Evolutionary conservation across 768 basidiomycete genomes (phyloP), one percentile per base, ranked within the genome.

Genomic region (Amanita muscaria): DNA sequence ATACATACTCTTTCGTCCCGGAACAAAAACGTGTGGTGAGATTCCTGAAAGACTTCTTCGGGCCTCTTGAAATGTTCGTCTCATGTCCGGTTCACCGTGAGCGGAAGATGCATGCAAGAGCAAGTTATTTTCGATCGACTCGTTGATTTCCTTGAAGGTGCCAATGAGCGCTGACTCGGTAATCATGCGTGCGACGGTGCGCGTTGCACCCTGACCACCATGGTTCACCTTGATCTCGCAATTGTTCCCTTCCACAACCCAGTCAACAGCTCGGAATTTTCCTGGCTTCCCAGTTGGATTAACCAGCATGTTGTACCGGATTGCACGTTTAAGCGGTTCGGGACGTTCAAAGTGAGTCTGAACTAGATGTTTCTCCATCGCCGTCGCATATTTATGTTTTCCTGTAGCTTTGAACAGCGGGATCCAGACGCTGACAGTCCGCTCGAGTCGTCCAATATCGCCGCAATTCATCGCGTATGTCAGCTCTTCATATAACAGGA

Each of bases 401-500:
- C n/a, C n/a, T n/a, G n/a, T n/a, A n/a, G n/a, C n/a, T n/a, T n/a
- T n/a, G n/a, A n/a, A n/a, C n/a, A n/a, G n/a, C n/a, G n/a, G n/a
- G 33, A 60, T 59, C 59, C 64, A 65, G 0, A 43, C 22, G 1
- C 49, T 12, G 5, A 64, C 55, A 2, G 46, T 50, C 0, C 42
- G 52, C 34, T 66, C 58, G 1, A 65, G 49, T 0, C 50, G 44
- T 0, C 61, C 58, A 27, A 67, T 62, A 30, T 66, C 62, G 1
- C 63, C 57, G 1, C 5, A 3, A 16, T 64, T 66, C 57, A 65
- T 62, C 3, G 54, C 49, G 35, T 61, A 49, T 0, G 53, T 50
- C 3, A 68, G 24, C 21, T 69, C 66, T 21, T 66, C 59, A 38
- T 71, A 70, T 0, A 70, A 53, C 4, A 66, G 38, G 1, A 61